phyloP scores from a whole-genome alignment of 148 eudicot species.

The Silene uniflora region DNA sequence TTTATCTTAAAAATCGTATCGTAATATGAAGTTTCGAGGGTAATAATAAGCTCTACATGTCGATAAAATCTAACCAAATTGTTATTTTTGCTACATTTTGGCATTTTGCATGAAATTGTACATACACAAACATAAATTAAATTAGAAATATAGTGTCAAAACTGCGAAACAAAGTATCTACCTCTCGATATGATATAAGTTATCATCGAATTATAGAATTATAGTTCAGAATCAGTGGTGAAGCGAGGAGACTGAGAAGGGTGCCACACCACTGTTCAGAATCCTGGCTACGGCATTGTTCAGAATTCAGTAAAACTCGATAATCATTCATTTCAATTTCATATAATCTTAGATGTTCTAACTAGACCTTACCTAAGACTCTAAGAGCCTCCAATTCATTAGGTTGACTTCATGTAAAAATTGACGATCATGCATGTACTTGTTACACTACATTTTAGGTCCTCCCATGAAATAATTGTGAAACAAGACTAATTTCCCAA shows the following conservation, averaged over 20 bases:
- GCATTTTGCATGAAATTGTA: no score
- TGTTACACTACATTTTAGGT: not conserved
- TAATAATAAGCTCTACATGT: no score
- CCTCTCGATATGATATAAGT: not conserved
- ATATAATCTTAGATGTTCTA: not conserved
- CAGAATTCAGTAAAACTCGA: not conserved
- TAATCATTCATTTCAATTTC: not conserved
- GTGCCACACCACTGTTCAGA: no score
- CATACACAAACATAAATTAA: no score
- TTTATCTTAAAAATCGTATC: not conserved
- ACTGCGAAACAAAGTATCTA: not conserved
- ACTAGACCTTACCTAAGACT: conserved; percentile 10
- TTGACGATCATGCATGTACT: conserved; percentile 15
- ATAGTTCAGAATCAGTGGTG: no score
- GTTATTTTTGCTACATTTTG: no score
- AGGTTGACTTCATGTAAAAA: conserved; percentile 15
- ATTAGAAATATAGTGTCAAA: no score
- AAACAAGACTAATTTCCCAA: conserved; percentile 7
- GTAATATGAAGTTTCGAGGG: not conserved
- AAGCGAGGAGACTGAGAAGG: no score
- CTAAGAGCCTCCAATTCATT: not conserved
- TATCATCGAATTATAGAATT: no score
- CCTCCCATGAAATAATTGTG: conserved; percentile 18
- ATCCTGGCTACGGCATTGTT: no score
- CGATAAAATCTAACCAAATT: no score